Conservation (phyloP, 1,139 yeast species). For the Neolecta irregularis region DNA sequence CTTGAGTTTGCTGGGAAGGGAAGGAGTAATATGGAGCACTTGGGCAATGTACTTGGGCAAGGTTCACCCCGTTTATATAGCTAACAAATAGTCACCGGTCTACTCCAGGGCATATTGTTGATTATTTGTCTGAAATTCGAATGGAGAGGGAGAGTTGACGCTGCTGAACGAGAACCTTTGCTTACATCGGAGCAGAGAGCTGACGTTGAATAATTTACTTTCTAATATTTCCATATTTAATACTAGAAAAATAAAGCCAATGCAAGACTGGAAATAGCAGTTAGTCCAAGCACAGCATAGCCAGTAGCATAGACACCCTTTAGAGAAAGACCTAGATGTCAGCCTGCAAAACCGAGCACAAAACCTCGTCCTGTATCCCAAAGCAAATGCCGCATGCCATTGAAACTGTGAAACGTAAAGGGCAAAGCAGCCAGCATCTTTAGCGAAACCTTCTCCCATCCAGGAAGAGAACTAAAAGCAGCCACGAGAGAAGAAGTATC, state of each 20-base stretch:
- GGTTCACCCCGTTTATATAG: no score
- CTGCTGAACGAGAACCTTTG: no score
- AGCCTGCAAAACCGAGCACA: slow-evolving; percentile 14
- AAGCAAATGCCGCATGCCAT: slow-evolving; percentile 75
- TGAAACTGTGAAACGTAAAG: slow-evolving; percentile 69
- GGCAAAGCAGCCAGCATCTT: slow-evolving; percentile 68
- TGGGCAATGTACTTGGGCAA: slow-evolving; percentile 71
- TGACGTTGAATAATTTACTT: no score
- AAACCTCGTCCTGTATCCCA: slow-evolving; percentile 13
- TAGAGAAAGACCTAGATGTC: slow-evolving; percentile 59
- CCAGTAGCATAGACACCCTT: slow-evolving; percentile 90
- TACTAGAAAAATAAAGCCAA: slow-evolving; percentile 24
- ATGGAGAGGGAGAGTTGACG: slow-evolving; percentile 13
- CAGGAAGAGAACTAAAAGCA: slow-evolving; percentile 37
- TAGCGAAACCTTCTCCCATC: slow-evolving; percentile 41
- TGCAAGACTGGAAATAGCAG: slow-evolving; percentile 47
- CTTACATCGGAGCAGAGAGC: no score
- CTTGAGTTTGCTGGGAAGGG: slow-evolving; percentile 48
- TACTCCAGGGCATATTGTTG: slow-evolving; percentile 43
- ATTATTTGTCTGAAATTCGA: slow-evolving; percentile 37
- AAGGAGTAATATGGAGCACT: slow-evolving; percentile 74
- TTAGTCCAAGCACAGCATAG: slow-evolving; percentile 58
- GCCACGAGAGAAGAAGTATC: slow-evolving; percentile 47
- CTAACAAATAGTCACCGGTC: slow-evolving; percentile 64
- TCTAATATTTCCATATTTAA: not conserved